Base-by-base conservation (phyloP, 352 stramenopile genomes). In the Globisporangium cylindrosporum region DNA sequence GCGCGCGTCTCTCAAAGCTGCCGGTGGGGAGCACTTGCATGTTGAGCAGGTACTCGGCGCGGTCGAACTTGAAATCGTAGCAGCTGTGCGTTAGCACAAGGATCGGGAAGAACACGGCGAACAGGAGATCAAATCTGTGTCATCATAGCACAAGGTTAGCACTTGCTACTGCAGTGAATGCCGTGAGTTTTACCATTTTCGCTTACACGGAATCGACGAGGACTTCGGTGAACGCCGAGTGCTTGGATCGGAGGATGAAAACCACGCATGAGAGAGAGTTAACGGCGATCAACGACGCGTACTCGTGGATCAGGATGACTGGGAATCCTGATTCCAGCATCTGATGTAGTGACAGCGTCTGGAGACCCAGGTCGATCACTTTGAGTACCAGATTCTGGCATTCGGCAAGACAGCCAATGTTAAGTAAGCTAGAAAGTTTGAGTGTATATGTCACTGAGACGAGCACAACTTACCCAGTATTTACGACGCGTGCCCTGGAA, bases 311-410 rank as follows among this genome's bases (percentile, higher is more conserved):
- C 10, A 82, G 36, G 0, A 66, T 4, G n/a, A 71, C n/a, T 9
- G 74, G 77, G 1, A 69, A 73, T 2, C 70, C 77, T 10, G 46
- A 55, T 57, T 82, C 73, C 27, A 84, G n/a, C 12, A 82, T 62
- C 1, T 61, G 59, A 2, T 46, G 38, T 4, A 84, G 62, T n/a
- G 75, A 62, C 18, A 80, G 25, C 1, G 24, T 61, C n/a, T 76
- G 67, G 59, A 84, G 68, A 7, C 55, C n/a, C 29, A 81, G 62
- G 58, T 81, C 77, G 8, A 76, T 32, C 6, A 51, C 38, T 29
- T 84, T 84, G 4, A 80, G 66, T 41, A 65, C 74, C 8, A 76
- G 15, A 51, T 81, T 84, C 77, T 84, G 0, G 20, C 5, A 38
- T 10, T 41, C 1, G 1, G 0, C 51, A 22, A 9, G 9, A 20